Evolutionary conservation across 345 rosid genomes (phyloP).

Genomic region (Lumnitzera littorea): DNA sequence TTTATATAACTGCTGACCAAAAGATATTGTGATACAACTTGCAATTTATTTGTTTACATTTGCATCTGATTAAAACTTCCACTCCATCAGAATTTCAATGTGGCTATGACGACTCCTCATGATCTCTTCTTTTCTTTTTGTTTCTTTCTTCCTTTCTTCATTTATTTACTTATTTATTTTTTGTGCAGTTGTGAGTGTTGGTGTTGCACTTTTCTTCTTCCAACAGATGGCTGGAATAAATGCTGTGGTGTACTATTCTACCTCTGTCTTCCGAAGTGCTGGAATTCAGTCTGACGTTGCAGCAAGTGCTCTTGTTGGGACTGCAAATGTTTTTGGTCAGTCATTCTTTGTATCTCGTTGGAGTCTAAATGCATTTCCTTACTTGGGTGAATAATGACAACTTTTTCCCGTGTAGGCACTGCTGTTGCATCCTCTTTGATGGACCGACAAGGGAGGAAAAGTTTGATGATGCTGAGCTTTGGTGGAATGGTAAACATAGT

Average conservation of each 20-base stretch:
- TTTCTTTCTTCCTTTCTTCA: no score
- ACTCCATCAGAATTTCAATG: no score
- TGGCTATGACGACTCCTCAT: no score
- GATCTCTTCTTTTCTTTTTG: neutral
- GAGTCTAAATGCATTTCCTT: neutral
- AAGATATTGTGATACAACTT: no score
- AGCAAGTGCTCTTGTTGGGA: slow-evolving; percentile 99
- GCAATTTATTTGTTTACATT: no score
- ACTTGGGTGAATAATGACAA: slow-evolving; percentile 4
- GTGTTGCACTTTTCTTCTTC: slow-evolving; percentile 95
- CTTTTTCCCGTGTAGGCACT: slow-evolving; percentile 52
- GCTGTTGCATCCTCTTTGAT: slow-evolving; percentile 91
- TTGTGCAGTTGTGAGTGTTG: slow-evolving; percentile 91
- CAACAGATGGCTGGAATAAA: slow-evolving; percentile 99
- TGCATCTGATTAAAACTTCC: no score
- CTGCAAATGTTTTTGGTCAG: slow-evolving; percentile 90
- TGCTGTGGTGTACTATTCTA: slow-evolving; percentile 96
- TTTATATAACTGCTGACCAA: no score
- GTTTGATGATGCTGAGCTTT: slow-evolving; percentile 85
- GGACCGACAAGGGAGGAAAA: slow-evolving; percentile 96
- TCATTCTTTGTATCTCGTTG: neutral
- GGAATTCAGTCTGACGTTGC: slow-evolving; percentile 95
- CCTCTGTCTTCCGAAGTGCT: slow-evolving; percentile 88
- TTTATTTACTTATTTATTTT: neutral
- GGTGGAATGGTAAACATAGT: slow-evolving; percentile 65